Conservation (phyloP, 1,284 basidiomycete species). For the Ustilago sp. region DNA sequence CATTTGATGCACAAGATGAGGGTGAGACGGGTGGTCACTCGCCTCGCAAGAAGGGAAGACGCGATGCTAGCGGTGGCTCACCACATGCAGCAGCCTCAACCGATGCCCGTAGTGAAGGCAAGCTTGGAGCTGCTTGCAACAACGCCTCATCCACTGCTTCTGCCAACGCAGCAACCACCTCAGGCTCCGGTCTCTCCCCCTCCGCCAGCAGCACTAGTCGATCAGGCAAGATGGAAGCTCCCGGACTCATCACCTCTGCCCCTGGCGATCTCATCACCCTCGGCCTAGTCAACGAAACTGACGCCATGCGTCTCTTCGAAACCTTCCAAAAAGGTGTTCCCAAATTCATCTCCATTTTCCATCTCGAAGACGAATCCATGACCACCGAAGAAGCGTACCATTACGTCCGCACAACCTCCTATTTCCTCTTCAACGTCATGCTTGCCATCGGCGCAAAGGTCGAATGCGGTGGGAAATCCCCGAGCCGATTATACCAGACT, state of each 20-base stretch:
- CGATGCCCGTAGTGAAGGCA: conserved; percentile 4
- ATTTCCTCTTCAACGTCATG: conserved; percentile 91
- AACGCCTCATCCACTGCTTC: conserved; percentile 2
- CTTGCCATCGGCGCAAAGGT: conserved; percentile 91
- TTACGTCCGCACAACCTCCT: conserved; percentile 82
- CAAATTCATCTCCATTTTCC: conserved; percentile 94
- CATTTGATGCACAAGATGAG: conserved; percentile 14
- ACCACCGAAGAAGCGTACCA: conserved; percentile 78
- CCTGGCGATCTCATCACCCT: conserved; percentile 45
- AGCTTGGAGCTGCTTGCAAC: conserved; percentile 12
- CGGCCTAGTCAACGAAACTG: conserved; percentile 79
- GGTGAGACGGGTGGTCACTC: conserved; percentile 9
- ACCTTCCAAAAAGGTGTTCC: conserved; percentile 66
- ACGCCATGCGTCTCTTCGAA: conserved; percentile 73
- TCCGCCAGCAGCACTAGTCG: conserved; percentile 19
- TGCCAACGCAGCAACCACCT: neutral
- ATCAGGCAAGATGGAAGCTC: conserved; percentile 48
- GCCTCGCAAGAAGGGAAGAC: conserved; percentile 32
- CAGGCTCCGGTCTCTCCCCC: conserved; percentile 20
- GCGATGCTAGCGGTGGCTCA: conserved; percentile 21
- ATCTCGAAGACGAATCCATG: conserved; percentile 91
- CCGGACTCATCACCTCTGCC: conserved; percentile 30
- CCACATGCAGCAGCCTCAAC: conserved; percentile 1
- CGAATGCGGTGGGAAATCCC: conserved; percentile 84
- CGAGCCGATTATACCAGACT: conserved; percentile 85